These are phyloP conservation scores for Pseudopyricularia cyperi DNA, from an alignment of 2,329 filamentous ascomycete species.

Conservation along the genomic window DNA sequence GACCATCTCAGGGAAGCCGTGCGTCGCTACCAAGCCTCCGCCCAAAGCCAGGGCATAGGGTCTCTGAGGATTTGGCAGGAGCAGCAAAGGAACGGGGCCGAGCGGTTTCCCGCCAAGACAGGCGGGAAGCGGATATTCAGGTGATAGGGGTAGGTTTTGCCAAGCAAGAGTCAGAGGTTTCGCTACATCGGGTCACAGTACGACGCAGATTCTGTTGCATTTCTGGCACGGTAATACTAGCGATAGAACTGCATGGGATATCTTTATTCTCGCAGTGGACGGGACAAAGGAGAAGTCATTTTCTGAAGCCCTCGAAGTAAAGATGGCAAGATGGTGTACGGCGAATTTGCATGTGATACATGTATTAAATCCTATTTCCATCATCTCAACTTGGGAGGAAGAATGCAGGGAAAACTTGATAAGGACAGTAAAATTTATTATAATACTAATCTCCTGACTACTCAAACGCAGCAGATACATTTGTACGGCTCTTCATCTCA, in stretches of 20 bases:
- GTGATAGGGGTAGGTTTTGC: slow-evolving; percentile 14
- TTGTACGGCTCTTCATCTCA: too few species aligned
- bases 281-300: too few species aligned
- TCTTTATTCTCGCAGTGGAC: too few species aligned
- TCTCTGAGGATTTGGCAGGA: slow-evolving; percentile 47
- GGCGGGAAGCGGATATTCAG: slow-evolving; percentile 40
- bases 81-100: slow-evolving; percentile 45
- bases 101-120: slow-evolving; percentile 42
- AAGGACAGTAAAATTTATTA: too few species aligned
- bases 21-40: slow-evolving; percentile 49
- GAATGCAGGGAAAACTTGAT: too few species aligned
- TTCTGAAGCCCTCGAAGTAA: too few species aligned
- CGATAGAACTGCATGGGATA: not conserved
- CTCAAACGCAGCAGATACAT: too few species aligned
- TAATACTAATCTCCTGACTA: too few species aligned
- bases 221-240: not conserved
- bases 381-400: too few species aligned
- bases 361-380: too few species aligned
- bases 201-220: not conserved
- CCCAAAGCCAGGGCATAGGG: slow-evolving; percentile 50
- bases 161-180: not conserved
- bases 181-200: not conserved
- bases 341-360: too few species aligned
- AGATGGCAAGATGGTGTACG: too few species aligned
- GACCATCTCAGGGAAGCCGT: slow-evolving; percentile 66